Percentiles rank a stretch among this genome's conserved stretches.
phyloP scores from a whole-genome alignment of 1,284 basidiomycete genomes.

The Puccinia brachypodii region DNA sequence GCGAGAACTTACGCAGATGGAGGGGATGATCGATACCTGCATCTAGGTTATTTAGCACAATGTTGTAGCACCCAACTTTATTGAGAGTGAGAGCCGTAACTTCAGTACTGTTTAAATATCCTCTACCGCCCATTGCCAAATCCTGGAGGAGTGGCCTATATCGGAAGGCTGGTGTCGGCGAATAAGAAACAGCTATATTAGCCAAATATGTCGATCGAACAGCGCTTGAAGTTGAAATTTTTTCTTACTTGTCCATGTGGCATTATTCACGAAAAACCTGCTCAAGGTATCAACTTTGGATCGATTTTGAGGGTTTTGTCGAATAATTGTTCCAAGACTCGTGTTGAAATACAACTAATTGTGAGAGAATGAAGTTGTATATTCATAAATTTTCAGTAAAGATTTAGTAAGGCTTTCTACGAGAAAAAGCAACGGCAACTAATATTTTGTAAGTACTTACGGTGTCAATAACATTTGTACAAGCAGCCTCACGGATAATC shows the following conservation, averaged over 20 bases:
- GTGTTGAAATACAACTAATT: conserved; percentile 45
- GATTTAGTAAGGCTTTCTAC: neutral
- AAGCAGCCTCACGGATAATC: conserved; percentile 26
- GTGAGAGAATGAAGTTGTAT: no score
- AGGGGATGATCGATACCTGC: conserved; percentile 56
- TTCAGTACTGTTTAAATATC: conserved; percentile 36
- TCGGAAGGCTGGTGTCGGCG: conserved; percentile 2
- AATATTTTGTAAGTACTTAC: conserved; percentile 16
- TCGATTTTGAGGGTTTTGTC: conserved; percentile 18
- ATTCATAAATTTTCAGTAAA: neutral
- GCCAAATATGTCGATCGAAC: neutral
- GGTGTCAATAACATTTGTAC: conserved; percentile 24
- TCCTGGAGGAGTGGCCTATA: conserved; percentile 41
- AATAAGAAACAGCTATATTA: neutral
- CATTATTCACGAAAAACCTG: conserved; percentile 47
- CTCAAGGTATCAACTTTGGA: conserved; percentile 43
- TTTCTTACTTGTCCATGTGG: conserved; percentile 47
- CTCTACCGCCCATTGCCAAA: conserved; percentile 26
- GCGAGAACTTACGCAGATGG: conserved; percentile 54
- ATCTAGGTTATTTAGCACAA: conserved; percentile 57
- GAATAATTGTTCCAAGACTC: conserved; percentile 42
- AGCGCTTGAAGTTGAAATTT: neutral
- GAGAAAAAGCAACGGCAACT: neutral
- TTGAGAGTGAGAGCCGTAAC: conserved; percentile 43
- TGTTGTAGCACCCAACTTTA: conserved; percentile 32